These are phyloP conservation scores for Amyloporia xantha DNA, from an alignment of 768 basidiomycete species.

Conservation along the genomic window DNA sequence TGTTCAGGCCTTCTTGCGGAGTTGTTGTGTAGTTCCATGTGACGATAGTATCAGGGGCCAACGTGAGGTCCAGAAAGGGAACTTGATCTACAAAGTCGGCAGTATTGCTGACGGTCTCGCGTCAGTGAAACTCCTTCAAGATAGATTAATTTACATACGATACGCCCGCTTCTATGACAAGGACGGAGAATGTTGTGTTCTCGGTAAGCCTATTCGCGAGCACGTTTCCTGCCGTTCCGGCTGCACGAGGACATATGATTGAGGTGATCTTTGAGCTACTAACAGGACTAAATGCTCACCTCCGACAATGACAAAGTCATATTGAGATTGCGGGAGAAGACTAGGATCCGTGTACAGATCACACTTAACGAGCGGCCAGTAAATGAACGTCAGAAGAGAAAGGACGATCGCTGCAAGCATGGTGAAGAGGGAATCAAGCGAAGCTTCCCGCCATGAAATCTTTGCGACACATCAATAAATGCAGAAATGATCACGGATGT, in stretches of 20 bases:
- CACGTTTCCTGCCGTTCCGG: conserved; percentile 1
- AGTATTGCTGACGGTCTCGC: conserved; percentile 1
- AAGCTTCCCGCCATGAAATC: too few relatives aligned
- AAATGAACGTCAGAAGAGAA: background rate
- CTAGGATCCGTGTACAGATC: background rate
- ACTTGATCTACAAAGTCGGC: conserved; percentile 4
- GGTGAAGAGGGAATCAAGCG: background rate
- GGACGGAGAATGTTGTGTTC: background rate
- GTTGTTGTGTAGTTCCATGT: conserved; percentile 25
- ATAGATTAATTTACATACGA: background rate
- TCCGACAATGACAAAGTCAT: conserved; percentile 3
- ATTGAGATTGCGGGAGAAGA: background rate
- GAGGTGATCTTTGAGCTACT: too few relatives aligned
- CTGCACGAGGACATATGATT: background rate
- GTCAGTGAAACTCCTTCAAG: background rate
- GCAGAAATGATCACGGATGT: too few relatives aligned
- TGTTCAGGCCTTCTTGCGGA: conserved; percentile 16
- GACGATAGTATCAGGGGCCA: conserved; percentile 8
- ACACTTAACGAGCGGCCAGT: background rate
- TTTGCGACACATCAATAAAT: too few relatives aligned
- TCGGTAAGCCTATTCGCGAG: conserved; percentile 2
- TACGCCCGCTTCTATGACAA: conserved; percentile 1
- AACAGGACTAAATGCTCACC: too few relatives aligned
- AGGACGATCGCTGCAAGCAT: background rate
- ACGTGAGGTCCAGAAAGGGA: conserved; percentile 5